A percentile compares a stretch with the other conserved stretches of the same genome.
Conservation (phyloP, 2,329 filamentous ascomycete genomes). For the Lachnellula cervina region DNA sequence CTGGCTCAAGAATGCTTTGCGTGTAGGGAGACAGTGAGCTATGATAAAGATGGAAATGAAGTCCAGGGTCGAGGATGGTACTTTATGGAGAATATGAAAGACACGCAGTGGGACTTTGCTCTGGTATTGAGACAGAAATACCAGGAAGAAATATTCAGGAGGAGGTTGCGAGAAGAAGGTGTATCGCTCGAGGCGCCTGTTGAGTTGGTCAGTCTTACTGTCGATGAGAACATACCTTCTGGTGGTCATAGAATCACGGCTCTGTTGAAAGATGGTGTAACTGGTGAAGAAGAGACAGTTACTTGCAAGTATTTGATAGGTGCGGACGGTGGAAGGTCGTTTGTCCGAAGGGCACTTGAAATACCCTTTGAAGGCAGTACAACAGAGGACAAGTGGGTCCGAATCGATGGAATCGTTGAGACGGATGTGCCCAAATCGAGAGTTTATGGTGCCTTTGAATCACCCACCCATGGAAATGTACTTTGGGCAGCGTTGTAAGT, state of each 20-base stretch:
- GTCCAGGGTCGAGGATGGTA: conserved; percentile 43
- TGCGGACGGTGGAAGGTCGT: conserved; percentile 46
- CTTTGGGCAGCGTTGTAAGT: conserved; percentile 44
- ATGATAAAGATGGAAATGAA: conserved; percentile 42
- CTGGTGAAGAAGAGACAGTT: conserved; percentile 29
- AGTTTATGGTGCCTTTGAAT: conserved; percentile 46
- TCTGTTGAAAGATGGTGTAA: conserved; percentile 14
- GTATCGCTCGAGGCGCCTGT: conserved; percentile 17
- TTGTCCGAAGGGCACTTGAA: conserved; percentile 41
- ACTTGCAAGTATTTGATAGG: conserved; percentile 46
- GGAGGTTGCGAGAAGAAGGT: conserved; percentile 30
- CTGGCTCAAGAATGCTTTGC: conserved; percentile 50
- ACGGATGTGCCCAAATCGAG: conserved; percentile 41
- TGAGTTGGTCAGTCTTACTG: conserved; percentile 15
- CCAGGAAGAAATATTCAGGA: conserved; percentile 48
- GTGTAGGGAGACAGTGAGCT: conserved; percentile 45
- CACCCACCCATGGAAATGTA: conserved; percentile 48
- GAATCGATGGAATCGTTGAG: conserved; percentile 42
- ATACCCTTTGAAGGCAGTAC: conserved; percentile 47
- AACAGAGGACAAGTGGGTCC: conserved; percentile 48
- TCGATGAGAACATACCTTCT: conserved; percentile 17
- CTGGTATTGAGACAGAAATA: conserved; percentile 53
- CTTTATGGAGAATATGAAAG: conserved; percentile 49
- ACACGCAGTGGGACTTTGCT: conserved; percentile 47
- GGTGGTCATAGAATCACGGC: conserved; percentile 22